phyloP scores from a whole-genome alignment of 1,139 yeast species.

The Debaryomycetaceae sp. region DNA sequence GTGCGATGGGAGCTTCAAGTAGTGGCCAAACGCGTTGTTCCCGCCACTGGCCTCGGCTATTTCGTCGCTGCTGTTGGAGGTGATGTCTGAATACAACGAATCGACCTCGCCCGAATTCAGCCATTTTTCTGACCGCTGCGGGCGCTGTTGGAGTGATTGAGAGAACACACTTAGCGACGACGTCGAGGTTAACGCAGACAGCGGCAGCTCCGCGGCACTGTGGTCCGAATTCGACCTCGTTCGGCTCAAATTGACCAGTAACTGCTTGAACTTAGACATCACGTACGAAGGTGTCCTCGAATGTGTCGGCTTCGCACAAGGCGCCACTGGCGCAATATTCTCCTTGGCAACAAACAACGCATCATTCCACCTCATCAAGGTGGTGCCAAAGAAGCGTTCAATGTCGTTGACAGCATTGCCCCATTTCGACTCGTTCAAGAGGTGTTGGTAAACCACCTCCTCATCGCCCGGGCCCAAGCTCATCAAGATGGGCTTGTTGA shows the following conservation, averaged over 20 bases:
- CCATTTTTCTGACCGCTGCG: conserved; percentile 11
- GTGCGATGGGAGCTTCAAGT: conserved; percentile 8
- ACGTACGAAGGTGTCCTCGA: conserved; percentile 16
- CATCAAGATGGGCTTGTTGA: conserved; percentile 50
- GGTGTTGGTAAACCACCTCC: conserved; percentile 58
- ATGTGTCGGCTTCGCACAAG: conserved; percentile 9
- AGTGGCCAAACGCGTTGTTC: conserved; percentile 1
- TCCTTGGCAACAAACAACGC: conserved; percentile 18
- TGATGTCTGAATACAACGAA: conserved; percentile 15
- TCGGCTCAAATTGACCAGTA: conserved; percentile 17
- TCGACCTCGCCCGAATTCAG: conserved; percentile 13
- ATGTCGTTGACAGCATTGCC: conserved; percentile 50
- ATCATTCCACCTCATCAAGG: conserved; percentile 36
- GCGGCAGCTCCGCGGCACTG: not conserved
- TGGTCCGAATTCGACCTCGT: conserved; percentile 5
- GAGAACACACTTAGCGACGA: conserved; percentile 8
- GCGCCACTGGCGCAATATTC: not conserved
- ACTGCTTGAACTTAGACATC: conserved; percentile 17
- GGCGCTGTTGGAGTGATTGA: not conserved
- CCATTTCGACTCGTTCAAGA: conserved; percentile 53
- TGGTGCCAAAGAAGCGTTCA: conserved; percentile 37
- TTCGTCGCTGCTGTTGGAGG: conserved; percentile 10
- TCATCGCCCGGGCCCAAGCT: conserved; percentile 47
- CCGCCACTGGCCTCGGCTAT: conserved; percentile 5
- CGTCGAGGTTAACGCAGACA: conserved; percentile 5